Base-by-base conservation (phyloP, 345 rosid species). In the Acer yangbiense region DNA sequence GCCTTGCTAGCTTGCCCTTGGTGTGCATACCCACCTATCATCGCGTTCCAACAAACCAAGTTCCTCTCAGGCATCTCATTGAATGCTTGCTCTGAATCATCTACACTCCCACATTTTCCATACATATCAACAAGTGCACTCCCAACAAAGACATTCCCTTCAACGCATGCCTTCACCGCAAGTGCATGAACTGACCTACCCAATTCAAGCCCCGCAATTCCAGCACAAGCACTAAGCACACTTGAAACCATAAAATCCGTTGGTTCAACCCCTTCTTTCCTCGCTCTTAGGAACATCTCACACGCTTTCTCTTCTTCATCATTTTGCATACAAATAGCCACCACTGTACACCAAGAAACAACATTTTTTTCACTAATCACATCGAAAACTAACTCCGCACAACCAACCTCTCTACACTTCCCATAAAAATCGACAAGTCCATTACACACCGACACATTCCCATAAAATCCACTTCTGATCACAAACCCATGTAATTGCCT, bases 81-180 rank as follows among this genome's bases (percentile, higher is more conserved):
- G 76, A 95, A 95, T 12, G 82, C 89, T 74, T 55, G 79, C 77
- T 89, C 87, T 3, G 91, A 78, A 71, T 93, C 92, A 29, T 87
- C 82, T 46, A 89, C 83, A 50, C 91, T 85, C 71, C 98, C 98
- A 55, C 98, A 93, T 89, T 93, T 94, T n/a, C 98, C 97, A 48
- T 94, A 94, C 97, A 94, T 90, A 80, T 93, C 94, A 81, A 93
- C 90, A 1, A 93, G 88, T 11, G 98, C 92, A 81, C 92, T 90
- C 48, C 94, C 89, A 3, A 95, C 97, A 77, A 89, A 91, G 39
- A 90, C 67, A 79, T 89, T 88, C 73, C 72, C 84, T 39, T 85
- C 93, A 29, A 86, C 78, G 13, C 98, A 92, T 20, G 89, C 91
- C 82, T 95, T 95, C 50, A 88, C 87, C 7, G 95, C 90, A 12